Evolutionary conservation across 1,139 yeast genomes (phyloP).

Genomic region (Debaryomyces nepalensis): DNA sequence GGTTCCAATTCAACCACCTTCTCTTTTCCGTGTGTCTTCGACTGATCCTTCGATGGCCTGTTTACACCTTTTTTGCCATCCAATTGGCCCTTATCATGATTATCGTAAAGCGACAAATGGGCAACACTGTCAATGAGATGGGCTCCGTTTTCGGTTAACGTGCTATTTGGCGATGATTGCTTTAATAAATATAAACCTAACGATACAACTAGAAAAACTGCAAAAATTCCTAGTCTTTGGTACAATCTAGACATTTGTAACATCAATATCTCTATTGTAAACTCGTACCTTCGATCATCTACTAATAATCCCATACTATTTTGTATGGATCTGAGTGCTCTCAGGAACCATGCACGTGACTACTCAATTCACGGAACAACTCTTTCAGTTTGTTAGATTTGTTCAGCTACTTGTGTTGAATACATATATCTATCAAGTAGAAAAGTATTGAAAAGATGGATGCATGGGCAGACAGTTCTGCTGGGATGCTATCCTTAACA

Average conservation of each 20-base stretch:
- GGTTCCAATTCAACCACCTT: conserved; percentile 41
- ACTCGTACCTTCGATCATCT: background rate
- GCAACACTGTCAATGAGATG: conserved; percentile 27
- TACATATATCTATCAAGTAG: background rate
- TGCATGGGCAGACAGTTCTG: conserved; percentile 21
- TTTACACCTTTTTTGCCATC: conserved; percentile 1
- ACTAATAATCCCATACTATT: no score
- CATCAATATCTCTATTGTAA: background rate
- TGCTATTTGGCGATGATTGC: conserved; percentile 17
- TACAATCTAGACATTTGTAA: conserved; percentile 20
- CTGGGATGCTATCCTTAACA: conserved; percentile 13
- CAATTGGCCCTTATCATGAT: conserved; percentile 6
- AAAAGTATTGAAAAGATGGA: conserved; percentile 19
- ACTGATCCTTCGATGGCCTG: background rate
- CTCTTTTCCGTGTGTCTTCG: conserved; percentile 19
- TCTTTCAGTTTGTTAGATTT: background rate
- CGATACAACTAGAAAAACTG: conserved; percentile 21
- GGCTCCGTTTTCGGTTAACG: conserved; percentile 15
- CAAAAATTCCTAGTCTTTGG: conserved; percentile 24
- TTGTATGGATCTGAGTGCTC: no score
- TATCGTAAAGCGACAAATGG: conserved; percentile 19
- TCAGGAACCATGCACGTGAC: conserved; percentile 1
- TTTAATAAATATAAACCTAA: conserved; percentile 21
- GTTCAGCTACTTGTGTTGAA: no score
- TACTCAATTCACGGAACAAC: background rate